Conservation (phyloP, 768 basidiomycete genomes). For the Amanita thiersii region DNA sequence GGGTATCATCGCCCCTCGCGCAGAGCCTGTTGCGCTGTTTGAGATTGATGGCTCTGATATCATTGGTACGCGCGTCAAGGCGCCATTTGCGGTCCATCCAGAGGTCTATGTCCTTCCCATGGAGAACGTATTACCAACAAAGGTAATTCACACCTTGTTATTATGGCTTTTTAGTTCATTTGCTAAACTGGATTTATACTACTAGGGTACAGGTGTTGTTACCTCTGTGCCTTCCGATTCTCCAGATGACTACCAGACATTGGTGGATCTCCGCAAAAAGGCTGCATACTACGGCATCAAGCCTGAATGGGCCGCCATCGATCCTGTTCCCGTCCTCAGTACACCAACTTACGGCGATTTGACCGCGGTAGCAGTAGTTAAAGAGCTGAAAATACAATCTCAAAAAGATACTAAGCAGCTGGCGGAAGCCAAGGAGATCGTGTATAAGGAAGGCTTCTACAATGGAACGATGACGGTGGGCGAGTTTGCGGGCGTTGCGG, state of each 20-base stretch:
- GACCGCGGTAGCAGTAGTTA: conserved; percentile 75
- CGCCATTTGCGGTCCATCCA: conserved; percentile 73
- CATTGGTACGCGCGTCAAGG: conserved; percentile 84
- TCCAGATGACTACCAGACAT: conserved; percentile 90
- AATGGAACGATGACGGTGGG: conserved; percentile 87
- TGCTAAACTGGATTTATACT: background rate
- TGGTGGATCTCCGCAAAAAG: conserved; percentile 91
- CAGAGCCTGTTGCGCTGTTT: conserved; percentile 62
- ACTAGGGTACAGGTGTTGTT: conserved; percentile 91
- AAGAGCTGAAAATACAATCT: conserved; percentile 89
- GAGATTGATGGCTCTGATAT: conserved; percentile 76
- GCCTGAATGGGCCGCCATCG: conserved; percentile 75
- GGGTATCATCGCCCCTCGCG: conserved; percentile 67
- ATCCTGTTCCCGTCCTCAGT: conserved; percentile 80
- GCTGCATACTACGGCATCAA: conserved; percentile 94
- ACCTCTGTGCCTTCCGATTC: conserved; percentile 98
- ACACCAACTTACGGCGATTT: conserved; percentile 93
- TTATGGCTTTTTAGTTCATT: background rate
- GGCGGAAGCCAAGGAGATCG: conserved; percentile 93
- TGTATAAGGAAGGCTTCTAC: conserved; percentile 99
- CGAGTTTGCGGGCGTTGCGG: conserved; percentile 81
- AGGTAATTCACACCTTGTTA: conserved; percentile 33
- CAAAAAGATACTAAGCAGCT: conserved; percentile 92
- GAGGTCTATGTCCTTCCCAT: conserved; percentile 97
- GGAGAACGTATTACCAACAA: conserved; percentile 95